Evolutionary conservation across 108 stramenopile species (phyloP), one percentile per base, ranked within the genome.

Genomic region (Skeletonema potamos): DNA sequence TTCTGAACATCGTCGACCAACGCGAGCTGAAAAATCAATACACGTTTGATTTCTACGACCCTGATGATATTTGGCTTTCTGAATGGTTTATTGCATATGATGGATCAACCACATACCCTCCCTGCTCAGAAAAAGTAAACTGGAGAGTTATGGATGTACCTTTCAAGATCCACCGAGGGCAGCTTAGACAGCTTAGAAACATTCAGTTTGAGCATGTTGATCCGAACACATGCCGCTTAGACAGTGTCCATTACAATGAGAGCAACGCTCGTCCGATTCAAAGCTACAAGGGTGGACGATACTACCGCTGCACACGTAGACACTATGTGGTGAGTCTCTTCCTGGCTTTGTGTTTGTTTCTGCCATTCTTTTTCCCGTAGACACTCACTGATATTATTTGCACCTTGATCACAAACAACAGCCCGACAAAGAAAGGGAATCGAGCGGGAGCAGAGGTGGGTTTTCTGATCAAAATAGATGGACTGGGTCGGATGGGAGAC

Each of bases 81-180:
- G 54, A 73, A 18, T 88, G 87, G 58, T 95, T 91, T 55, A 92
- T 85, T 72, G 79, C 85, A 1, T 95, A 95, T 70, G 76, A 79
- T 15, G 94, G 94, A n/a, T 87, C 86, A 17, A 72, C 86, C 29
- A 95, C 94, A 11, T 90, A 92, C 28, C 94, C 94, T 5, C 94
- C 94, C 0, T 95, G 94, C 62, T 74, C 84, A 37, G 84, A 92
- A 68, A 87, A 77, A 26, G 89, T 95, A 4, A 79, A 82, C 6
- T 95, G 94, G 94, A 86, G 90, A 62, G 82, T 95, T 20, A 72
- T 83, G 26, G 90, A 92, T 62, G 74, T 55, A 18, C 85, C 89
- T 33, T 88, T 90, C 82, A 77, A 44, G 0, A 88, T 95, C 18
- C 72, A 69, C 17, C 27, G 15, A 2, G 68, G 71, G 12, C 93